A percentile compares a stretch with the other conserved stretches of the same genome.
These are phyloP conservation scores for Knoxdaviesia capensis DNA, from an alignment of 2,329 filamentous ascomycete species.

Conservation along the genomic window DNA sequence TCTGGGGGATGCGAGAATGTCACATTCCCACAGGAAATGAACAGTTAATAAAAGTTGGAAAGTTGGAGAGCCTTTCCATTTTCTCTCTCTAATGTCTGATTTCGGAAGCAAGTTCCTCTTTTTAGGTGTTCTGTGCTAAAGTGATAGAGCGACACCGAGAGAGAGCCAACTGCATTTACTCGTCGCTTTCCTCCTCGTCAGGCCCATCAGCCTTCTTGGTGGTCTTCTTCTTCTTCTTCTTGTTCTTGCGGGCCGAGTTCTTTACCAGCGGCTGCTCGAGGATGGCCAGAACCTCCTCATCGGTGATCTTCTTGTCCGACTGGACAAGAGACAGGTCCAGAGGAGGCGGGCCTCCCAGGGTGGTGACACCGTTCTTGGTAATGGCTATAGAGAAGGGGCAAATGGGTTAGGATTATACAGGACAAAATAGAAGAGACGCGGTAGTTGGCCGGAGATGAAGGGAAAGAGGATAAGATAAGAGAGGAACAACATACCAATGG, in stretches of 20 bases:
- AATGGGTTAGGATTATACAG: slow-evolving; percentile 1
- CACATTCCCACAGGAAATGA: too few species aligned
- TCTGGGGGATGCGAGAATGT: too few species aligned
- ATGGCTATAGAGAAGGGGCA: slow-evolving; percentile 39
- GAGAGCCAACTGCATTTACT: slow-evolving; percentile 7
- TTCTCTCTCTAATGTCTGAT: slow-evolving; percentile 6
- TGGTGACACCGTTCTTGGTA: slow-evolving; percentile 90
- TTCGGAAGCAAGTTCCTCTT: background rate
- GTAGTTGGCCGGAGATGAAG: slow-evolving; percentile 4
- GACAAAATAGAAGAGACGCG: background rate
- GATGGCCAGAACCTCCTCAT: slow-evolving; percentile 89
- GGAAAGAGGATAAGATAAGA: background rate
- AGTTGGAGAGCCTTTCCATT: background rate
- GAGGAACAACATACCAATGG: slow-evolving; percentile 53
- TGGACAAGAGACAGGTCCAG: slow-evolving; percentile 68
- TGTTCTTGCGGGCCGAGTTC: slow-evolving; percentile 84
- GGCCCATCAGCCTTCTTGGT: slow-evolving; percentile 22
- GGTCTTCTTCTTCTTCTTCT: slow-evolving; percentile 67
- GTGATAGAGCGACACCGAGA: background rate
- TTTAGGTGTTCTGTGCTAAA: slow-evolving; percentile 3
- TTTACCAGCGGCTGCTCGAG: slow-evolving; percentile 72
- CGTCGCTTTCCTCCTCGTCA: slow-evolving; percentile 14
- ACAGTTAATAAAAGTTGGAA: too few species aligned
- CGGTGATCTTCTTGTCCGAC: slow-evolving; percentile 93
- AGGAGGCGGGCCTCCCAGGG: slow-evolving; percentile 56